Evolutionary conservation across 2,329 filamentous ascomycete species (phyloP).

Genomic region (Colletotrichum tanaceti): DNA sequence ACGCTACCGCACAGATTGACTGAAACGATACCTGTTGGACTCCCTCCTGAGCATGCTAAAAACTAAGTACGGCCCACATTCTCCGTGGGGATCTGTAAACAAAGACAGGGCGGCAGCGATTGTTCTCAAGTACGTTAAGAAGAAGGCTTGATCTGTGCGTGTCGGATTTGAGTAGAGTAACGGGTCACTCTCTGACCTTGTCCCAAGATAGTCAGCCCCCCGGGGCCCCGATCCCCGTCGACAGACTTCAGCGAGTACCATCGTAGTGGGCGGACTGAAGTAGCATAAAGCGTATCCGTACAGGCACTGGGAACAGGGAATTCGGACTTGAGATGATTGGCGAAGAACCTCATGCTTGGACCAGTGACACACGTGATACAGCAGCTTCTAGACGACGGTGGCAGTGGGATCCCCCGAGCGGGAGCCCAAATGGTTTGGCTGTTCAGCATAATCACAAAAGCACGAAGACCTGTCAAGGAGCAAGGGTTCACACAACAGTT

Average conservation of each 20-base stretch:
- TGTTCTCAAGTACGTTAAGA: neutral
- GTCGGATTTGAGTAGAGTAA: neutral
- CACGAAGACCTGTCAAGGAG: constrained; percentile 16
- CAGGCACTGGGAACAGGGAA: neutral
- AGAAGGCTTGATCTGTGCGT: too few relatives aligned
- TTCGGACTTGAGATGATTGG: constrained; percentile 4
- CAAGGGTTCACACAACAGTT: constrained; percentile 19
- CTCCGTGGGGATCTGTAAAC: too few relatives aligned
- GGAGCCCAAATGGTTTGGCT: neutral
- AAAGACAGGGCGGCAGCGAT: neutral
- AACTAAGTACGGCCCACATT: too few relatives aligned
- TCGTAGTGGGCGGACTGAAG: too few relatives aligned
- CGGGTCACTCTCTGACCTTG: neutral
- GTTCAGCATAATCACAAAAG: neutral
- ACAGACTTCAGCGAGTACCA: too few relatives aligned
- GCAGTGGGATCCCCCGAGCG: neutral
- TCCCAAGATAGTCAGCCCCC: neutral
- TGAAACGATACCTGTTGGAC: neutral
- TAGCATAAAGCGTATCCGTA: neutral
- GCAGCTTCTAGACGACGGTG: neutral
- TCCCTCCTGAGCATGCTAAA: too few relatives aligned
- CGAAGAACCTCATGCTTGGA: neutral
- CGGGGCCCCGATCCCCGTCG: too few relatives aligned
- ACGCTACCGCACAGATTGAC: neutral
- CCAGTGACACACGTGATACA: neutral